phyloP scores from a whole-genome alignment of 306 rosid species.

The Leucaena leucocephala region DNA sequence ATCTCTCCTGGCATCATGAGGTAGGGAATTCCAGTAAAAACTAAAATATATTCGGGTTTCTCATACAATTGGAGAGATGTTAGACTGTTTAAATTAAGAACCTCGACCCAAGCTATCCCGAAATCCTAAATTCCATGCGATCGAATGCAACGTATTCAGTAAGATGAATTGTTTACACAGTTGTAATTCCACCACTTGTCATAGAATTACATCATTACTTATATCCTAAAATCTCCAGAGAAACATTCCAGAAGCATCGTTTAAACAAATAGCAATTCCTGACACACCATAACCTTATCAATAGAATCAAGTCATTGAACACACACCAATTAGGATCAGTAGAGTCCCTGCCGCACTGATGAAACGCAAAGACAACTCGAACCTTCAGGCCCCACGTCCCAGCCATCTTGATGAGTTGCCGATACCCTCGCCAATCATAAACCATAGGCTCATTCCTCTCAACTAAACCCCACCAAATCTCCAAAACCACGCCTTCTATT shows the following conservation, averaged over 20 bases:
- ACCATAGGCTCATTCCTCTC: slow-evolving; percentile 73
- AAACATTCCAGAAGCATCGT: neutral
- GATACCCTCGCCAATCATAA: slow-evolving; percentile 80
- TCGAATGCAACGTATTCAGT: neutral
- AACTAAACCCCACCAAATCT: slow-evolving; percentile 94
- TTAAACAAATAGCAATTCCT: neutral
- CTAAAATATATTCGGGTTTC: neutral
- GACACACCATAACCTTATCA: neutral
- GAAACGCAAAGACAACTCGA: slow-evolving; percentile 79
- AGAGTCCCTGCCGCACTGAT: slow-evolving; percentile 58
- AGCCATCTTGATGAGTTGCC: slow-evolving; percentile 63
- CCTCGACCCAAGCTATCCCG: slow-evolving; percentile 8
- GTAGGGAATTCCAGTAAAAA: neutral
- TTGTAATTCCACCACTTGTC: neutral
- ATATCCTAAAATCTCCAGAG: neutral
- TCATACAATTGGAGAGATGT: neutral
- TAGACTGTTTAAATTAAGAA: neutral
- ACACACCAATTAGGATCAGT: slow-evolving; percentile 71
- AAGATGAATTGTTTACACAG: neutral
- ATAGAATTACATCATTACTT: neutral
- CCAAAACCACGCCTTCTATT: slow-evolving; percentile 86
- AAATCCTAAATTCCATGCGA: neutral
- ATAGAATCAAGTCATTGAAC: slow-evolving; percentile 5
- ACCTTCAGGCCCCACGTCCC: slow-evolving; percentile 69
- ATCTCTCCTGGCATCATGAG: neutral